Base-by-base conservation (phyloP, 192 early-diverging fungal species). In the Backusella circina region DNA sequence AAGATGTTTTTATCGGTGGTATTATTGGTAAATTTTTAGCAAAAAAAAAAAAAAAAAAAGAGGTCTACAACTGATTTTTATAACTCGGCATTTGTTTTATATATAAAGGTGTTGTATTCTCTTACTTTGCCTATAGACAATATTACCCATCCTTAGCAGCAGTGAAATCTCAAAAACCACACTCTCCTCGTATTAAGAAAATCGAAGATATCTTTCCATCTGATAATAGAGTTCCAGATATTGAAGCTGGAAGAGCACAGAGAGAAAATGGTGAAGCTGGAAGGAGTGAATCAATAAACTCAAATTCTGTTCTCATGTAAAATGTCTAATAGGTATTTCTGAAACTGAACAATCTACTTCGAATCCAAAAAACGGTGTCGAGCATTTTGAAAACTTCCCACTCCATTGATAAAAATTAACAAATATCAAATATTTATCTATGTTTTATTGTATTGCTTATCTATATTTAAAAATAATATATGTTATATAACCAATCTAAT, bases 1-100 rank as follows among this genome's bases (percentile, higher is more conserved):
- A 90, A 67, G 93, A 95, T 77, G 93, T 95, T 23, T 72, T 87
- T 39, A 78, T 86, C 7, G 93, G 91, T 64, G 85, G 81, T 33
- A 77, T 85, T 15, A 76, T 94, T 10, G 92, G 92, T 38, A 81
- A 80, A 1, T 39, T 85, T 47, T n/a, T 35, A 3, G 2, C 5
- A 21, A 74, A 33, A 13, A 15, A 21, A 21, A 66, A 8, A 5
- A n/a, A 66, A 16, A 2, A 12, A 16, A 15, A 41, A 41, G 39
- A 18, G 15, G 15, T 15, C 2, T 0, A 16, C 15, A 41, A 3
- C n/a, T 16, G 39, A n/a, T n/a, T 41, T 16, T 41, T 41, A 41
- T 41, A 41, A 41, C 39, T 41, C 39, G 16, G 3, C 39, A 12
- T 16, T 23, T 12, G 10, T 57, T 21, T 21, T 21, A 57, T 12